phyloP scores from a whole-genome alignment of 768 basidiomycete species.

The Russula vinacea region DNA sequence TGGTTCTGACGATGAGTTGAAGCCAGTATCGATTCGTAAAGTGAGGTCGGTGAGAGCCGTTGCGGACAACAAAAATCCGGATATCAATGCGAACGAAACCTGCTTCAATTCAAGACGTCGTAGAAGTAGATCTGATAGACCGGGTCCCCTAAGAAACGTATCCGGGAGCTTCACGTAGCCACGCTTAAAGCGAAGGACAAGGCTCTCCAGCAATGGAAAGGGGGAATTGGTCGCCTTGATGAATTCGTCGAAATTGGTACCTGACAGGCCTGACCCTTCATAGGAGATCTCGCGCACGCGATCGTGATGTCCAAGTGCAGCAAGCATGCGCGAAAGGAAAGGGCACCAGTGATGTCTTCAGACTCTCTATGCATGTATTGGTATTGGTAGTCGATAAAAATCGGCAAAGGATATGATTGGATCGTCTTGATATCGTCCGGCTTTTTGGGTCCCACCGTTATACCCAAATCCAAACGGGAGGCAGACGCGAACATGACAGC shows the following conservation, averaged over 20 bases:
- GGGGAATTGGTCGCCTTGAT: neutral
- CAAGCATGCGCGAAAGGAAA: neutral
- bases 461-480: neutral
- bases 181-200: neutral
- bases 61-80: constrained; percentile 2
- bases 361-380: too few relatives aligned
- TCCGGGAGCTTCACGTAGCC: neutral
- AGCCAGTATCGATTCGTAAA: neutral
- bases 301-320: neutral
- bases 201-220: constrained; percentile 10
- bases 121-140: neutral
- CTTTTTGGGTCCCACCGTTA: neutral
- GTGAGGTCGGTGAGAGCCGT: neutral
- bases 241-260: neutral
- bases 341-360: too few relatives aligned
- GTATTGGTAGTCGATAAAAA: constrained; percentile 11
- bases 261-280: neutral
- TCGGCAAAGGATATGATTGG: neutral
- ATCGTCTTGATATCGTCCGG: neutral
- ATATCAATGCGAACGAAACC: neutral
- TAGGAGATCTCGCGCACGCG: constrained; percentile 1
- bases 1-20: too few relatives aligned
- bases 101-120: neutral
- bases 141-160: neutral
- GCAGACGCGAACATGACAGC: neutral